phyloP scores from a whole-genome alignment of 1,284 basidiomycete genomes.

The Microbotryomycetes sp. region DNA sequence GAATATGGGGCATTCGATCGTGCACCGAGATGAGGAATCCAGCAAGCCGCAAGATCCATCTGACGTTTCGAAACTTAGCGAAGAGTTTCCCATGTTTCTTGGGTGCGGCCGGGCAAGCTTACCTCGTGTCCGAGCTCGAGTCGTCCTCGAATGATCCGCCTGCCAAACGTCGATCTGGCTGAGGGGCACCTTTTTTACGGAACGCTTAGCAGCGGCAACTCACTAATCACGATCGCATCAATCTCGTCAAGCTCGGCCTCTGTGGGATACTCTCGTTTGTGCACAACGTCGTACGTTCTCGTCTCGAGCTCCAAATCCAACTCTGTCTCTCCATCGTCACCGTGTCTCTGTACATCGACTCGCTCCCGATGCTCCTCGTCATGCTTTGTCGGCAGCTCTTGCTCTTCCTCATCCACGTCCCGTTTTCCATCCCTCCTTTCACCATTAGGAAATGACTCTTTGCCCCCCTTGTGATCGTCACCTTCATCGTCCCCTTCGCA shows the following conservation, averaged over 20 bases:
- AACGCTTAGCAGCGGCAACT: not conserved
- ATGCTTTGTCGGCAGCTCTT: not conserved
- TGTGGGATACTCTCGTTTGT: slow-evolving; percentile 22
- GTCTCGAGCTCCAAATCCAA: slow-evolving; percentile 13
- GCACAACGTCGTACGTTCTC: slow-evolving; percentile 25
- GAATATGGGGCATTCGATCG: slow-evolving; percentile 22
- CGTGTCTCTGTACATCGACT: not conserved
- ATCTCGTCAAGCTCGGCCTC: slow-evolving; percentile 21
- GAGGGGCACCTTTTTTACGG: no score
- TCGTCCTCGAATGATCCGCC: slow-evolving; percentile 5
- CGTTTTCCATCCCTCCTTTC: no score
- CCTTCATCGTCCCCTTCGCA: no score
- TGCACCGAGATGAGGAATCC: slow-evolving; percentile 31
- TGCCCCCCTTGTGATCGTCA: no score
- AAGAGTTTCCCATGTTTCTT: no score
- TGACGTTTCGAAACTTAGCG: no score
- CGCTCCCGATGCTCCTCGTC: not conserved
- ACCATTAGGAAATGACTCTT: no score
- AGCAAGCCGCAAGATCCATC: slow-evolving; percentile 31
- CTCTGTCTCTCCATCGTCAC: not conserved
- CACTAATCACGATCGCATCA: slow-evolving; percentile 28
- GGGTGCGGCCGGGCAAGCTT: no score
- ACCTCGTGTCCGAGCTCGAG: slow-evolving; percentile 14
- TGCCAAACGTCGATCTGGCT: not conserved
- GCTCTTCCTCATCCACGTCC: not conserved